Percentiles rank a stretch among this genome's conserved stretches.
These are phyloP conservation scores for Berberis vulgaris DNA, from an alignment of 164 flowering plant genomes.

Conservation along the genomic window DNA sequence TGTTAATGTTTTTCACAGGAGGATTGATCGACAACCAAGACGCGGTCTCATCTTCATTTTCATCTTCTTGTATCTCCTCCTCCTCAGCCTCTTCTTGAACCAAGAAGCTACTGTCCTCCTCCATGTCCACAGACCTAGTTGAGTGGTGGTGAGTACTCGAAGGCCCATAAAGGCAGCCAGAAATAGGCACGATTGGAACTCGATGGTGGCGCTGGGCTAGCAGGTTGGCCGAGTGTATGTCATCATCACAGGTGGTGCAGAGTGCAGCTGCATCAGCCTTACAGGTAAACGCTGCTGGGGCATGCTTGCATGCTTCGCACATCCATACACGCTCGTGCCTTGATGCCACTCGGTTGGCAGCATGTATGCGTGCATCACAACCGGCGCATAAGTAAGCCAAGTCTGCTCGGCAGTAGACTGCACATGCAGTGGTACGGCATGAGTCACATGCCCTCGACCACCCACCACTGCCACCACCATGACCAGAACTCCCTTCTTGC, in stretches of 20 bases:
- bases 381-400: slow-evolving; percentile 52
- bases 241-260: slow-evolving; percentile 63
- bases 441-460: slow-evolving; percentile 57
- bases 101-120: slow-evolving; percentile 13
- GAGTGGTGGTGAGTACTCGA: slow-evolving; percentile 9
- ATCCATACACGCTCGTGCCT: slow-evolving; percentile 63
- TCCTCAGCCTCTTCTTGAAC: slow-evolving; percentile 15
- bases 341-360: slow-evolving; percentile 35
- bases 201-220: slow-evolving; percentile 81
- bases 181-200: slow-evolving; percentile 37
- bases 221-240: slow-evolving; percentile 82
- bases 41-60: slow-evolving; percentile 61
- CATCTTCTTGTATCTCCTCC: slow-evolving; percentile 23
- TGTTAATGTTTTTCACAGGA: slow-evolving; percentile 20
- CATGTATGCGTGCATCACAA: slow-evolving; percentile 63
- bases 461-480: slow-evolving; percentile 10
- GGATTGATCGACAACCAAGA: slow-evolving; percentile 71
- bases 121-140: slow-evolving; percentile 2
- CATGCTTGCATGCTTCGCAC: slow-evolving; percentile 71
- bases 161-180: slow-evolving; percentile 20
- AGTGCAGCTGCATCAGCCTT: slow-evolving; percentile 86
- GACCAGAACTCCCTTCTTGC: slow-evolving; percentile 10
- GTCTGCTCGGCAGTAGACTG: slow-evolving; percentile 64
- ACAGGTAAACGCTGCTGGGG: slow-evolving; percentile 77
- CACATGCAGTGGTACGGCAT: slow-evolving; percentile 46